Conservation (phyloP, 805 yeast species). For the Ogataea saltuana region DNA sequence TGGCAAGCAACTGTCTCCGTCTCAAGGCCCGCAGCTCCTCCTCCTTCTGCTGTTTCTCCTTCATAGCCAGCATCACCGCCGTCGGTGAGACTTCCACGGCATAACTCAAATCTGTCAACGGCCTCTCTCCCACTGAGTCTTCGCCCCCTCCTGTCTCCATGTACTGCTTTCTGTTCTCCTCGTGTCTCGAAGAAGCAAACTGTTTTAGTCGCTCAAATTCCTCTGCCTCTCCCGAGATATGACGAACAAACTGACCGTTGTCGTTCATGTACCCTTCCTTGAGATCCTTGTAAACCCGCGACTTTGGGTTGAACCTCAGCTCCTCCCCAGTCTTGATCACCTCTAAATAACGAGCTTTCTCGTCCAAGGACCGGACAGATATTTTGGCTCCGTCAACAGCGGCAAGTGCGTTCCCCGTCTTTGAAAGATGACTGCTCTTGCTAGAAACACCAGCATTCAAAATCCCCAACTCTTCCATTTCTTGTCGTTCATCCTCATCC, state of each 20-base stretch:
- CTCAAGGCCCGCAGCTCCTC: conserved; percentile 31
- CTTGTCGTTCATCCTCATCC: conserved; percentile 47
- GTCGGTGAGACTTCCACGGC: conserved; percentile 50
- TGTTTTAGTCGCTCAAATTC: conserved; percentile 49
- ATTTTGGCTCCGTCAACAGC: conserved; percentile 32
- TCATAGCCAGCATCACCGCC: conserved; percentile 39
- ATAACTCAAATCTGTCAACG: conserved; percentile 27
- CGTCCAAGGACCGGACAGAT: conserved; percentile 66
- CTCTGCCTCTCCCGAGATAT: conserved; percentile 56
- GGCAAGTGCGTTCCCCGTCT: conserved; percentile 17
- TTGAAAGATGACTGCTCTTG: too few species aligned
- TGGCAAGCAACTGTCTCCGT: conserved; percentile 36
- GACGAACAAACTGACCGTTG: conserved; percentile 52
- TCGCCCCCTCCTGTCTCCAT: conserved; percentile 15
- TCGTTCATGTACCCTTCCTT: conserved; percentile 37
- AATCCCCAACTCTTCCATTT: conserved; percentile 42
- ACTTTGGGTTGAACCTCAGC: conserved; percentile 54
- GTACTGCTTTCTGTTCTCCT: conserved; percentile 19
- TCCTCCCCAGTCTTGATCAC: conserved; percentile 46
- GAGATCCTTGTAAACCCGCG: conserved; percentile 41
- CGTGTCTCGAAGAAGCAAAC: conserved; percentile 40
- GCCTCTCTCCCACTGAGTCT: conserved; percentile 3
- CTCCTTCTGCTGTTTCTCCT: conserved; percentile 35
- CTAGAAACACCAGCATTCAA: conserved; percentile 27
- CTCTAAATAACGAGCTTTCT: conserved; percentile 68